Percentiles rank a stretch among this genome's conserved stretches.
These are phyloP conservation scores for Recurvomyces mirabilis DNA, from an alignment of 495 filamentous ascomycete species.

Conservation along the genomic window DNA sequence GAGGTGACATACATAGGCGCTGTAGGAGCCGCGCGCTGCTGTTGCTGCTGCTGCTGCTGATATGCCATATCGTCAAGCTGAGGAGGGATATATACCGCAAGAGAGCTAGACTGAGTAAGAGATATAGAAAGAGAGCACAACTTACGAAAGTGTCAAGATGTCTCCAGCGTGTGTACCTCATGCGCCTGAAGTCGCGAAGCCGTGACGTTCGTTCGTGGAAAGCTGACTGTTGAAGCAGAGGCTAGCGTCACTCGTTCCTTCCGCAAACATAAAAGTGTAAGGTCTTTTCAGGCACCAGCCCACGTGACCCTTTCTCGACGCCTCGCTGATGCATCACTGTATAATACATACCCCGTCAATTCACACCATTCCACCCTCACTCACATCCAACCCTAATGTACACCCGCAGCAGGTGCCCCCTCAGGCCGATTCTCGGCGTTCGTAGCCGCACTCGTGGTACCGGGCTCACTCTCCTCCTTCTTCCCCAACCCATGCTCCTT, in stretches of 20 bases:
- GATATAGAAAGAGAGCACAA: background rate
- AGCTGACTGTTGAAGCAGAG: too few species aligned
- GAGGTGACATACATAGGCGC: background rate
- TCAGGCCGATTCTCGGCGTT: background rate
- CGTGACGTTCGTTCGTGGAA: too few species aligned
- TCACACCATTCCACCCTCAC: background rate
- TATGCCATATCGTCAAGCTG: too few species aligned
- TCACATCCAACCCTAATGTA: background rate
- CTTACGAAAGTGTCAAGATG: too few species aligned
- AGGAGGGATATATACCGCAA: too few species aligned
- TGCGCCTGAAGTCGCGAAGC: too few species aligned
- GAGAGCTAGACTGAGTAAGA: background rate
- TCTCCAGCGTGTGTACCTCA: too few species aligned
- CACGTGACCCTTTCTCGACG: too few species aligned
- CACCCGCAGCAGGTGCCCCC: background rate
- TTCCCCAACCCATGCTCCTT: conserved; percentile 94
- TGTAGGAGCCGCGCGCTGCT: background rate
- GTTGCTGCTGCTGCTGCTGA: background rate
- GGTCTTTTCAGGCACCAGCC: too few species aligned
- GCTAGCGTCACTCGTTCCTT: too few species aligned
- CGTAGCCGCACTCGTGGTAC: background rate
- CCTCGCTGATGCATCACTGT: background rate
- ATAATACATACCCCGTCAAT: too few species aligned
- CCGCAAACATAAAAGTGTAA: too few species aligned
- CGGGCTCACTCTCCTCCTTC: conserved; percentile 55